These are phyloP conservation scores for Corniculantispora saksenae DNA, from an alignment of 2,329 filamentous ascomycete species.

Conservation along the genomic window DNA sequence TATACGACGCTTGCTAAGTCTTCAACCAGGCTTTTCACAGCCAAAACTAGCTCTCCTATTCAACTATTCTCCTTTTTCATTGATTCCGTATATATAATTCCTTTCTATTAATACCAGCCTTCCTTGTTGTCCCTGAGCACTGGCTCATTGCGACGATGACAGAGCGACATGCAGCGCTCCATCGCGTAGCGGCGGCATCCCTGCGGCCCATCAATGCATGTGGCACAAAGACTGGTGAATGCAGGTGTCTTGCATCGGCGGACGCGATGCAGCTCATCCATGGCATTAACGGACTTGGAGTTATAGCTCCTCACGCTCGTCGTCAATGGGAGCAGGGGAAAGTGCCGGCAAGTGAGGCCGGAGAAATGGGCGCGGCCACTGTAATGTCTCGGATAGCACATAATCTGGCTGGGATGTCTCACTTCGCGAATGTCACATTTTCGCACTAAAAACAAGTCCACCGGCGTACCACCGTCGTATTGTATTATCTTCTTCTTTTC, in stretches of 20 bases:
- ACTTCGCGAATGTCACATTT: not conserved
- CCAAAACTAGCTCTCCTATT: no score
- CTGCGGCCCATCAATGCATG: not conserved
- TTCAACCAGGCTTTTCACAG: no score
- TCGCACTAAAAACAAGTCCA: not conserved
- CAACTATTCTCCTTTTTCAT: no score
- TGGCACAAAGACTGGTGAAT: not conserved
- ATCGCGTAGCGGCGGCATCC: not conserved
- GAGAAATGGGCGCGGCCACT: not conserved
- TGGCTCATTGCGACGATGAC: not conserved
- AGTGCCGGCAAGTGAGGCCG: not conserved
- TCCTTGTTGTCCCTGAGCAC: not conserved
- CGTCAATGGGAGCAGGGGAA: not conserved
- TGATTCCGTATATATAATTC: no score
- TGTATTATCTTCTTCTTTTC: not conserved
- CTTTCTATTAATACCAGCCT: not conserved
- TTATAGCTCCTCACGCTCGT: not conserved
- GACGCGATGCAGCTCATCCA: not conserved
- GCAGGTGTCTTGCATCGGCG: not conserved
- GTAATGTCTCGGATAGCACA: constrained; percentile 5
- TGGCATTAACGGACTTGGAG: not conserved
- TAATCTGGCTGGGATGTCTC: not conserved
- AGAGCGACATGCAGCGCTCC: not conserved
- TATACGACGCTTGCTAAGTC: not conserved
- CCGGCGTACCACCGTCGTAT: not conserved